A percentile compares a stretch with the other conserved stretches of the same genome.
Evolutionary conservation across 2,329 filamentous ascomycete genomes (phyloP).

Genomic region (Diatrype stigma): DNA sequence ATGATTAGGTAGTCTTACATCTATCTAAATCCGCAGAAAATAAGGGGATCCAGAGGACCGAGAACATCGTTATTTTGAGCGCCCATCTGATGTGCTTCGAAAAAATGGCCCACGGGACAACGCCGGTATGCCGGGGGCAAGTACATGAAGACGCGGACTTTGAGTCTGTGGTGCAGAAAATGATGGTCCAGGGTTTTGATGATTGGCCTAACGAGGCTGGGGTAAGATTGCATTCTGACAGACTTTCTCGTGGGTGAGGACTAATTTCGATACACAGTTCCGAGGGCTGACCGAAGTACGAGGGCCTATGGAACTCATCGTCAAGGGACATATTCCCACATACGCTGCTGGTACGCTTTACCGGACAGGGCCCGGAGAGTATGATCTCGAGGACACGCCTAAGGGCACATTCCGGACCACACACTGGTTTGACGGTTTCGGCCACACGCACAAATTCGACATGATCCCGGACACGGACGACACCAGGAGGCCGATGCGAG

Average conservation of each 20-base stretch:
- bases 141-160: slow-evolving; percentile 17
- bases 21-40: background rate
- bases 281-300: slow-evolving; percentile 62
- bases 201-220: slow-evolving; percentile 50
- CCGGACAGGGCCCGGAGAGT: slow-evolving; percentile 68
- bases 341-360: slow-evolving; percentile 71
- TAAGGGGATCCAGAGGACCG: background rate
- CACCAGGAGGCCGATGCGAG: slow-evolving; percentile 30
- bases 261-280: slow-evolving; percentile 46
- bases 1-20: too few relatives aligned
- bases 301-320: slow-evolving; percentile 57
- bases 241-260: background rate
- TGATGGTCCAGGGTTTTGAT: slow-evolving; percentile 21
- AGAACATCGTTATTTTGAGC: background rate
- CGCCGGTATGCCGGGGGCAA: slow-evolving; percentile 1
- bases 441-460: slow-evolving; percentile 68
- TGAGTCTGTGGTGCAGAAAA: slow-evolving; percentile 11
- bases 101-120: background rate
- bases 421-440: slow-evolving; percentile 82
- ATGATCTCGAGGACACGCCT: slow-evolving; percentile 54
- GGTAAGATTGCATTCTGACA: slow-evolving; percentile 28
- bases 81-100: slow-evolving; percentile 2
- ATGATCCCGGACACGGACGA: slow-evolving; percentile 42
- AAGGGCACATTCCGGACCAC: slow-evolving; percentile 57
- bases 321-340: slow-evolving; percentile 63